These are phyloP conservation scores for Pestalotiopsis sp. DNA, from an alignment of 2,329 filamentous ascomycete genomes.

Conservation along the genomic window DNA sequence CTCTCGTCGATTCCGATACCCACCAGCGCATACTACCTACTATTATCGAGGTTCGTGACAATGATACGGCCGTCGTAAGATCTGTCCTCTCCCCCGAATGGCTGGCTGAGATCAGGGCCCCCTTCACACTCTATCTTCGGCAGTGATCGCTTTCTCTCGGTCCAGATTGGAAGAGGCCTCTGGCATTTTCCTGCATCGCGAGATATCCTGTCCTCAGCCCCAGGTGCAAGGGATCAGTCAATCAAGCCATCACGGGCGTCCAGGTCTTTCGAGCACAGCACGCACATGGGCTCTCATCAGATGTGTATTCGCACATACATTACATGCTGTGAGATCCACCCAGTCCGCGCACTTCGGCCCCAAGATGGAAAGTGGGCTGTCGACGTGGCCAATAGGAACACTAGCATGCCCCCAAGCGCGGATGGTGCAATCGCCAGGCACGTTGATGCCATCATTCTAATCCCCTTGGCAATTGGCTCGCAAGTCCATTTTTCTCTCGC, in stretches of 20 bases:
- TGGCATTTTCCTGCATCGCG: neutral
- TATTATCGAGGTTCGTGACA: neutral
- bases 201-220: neutral
- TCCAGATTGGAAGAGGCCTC: neutral
- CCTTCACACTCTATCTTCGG: neutral
- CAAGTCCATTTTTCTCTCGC: neutral
- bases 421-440: slow-evolving; percentile 13
- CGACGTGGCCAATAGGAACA: slow-evolving; percentile 6
- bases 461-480: slow-evolving; percentile 1
- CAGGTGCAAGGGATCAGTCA: neutral
- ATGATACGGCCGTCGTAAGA: neutral
- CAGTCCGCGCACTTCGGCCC: slow-evolving; percentile 9
- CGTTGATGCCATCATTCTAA: slow-evolving; percentile 12
- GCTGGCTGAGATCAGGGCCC: neutral
- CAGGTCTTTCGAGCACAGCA: no score
- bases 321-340: neutral
- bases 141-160: neutral
- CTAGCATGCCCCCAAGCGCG: neutral
- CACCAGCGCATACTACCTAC: neutral
- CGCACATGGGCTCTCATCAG: no score
- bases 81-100: neutral
- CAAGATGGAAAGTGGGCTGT: slow-evolving; percentile 11
- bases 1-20: neutral
- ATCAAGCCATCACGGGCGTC: neutral
- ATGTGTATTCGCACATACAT: no score